These are phyloP conservation scores for Moricandia arvensis DNA, from an alignment of 345 rosid genomes.

Conservation along the genomic window DNA sequence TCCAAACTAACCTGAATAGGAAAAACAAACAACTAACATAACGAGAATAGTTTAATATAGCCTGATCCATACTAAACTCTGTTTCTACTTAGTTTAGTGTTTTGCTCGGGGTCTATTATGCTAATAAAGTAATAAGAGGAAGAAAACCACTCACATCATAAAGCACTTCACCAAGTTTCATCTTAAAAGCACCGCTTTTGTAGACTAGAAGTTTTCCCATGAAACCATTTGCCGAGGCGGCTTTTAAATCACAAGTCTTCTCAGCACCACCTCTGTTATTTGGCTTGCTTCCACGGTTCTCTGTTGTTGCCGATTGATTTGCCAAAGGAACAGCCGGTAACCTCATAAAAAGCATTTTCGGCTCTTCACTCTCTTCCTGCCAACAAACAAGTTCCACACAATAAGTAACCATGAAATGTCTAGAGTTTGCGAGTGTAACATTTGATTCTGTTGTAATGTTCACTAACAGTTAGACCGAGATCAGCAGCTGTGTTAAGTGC, in stretches of 20 bases:
- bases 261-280: neutral
- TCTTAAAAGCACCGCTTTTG: conserved; percentile 76
- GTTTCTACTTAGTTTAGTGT: neutral
- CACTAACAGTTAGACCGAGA: conserved; percentile 63
- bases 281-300: conserved; percentile 36
- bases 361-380: conserved; percentile 67
- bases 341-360: conserved; percentile 62
- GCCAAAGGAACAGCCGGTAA: conserved; percentile 63
- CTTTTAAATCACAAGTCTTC: conserved; percentile 38
- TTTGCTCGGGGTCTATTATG: neutral
- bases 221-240: conserved; percentile 60
- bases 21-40: neutral
- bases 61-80: neutral
- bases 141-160: conserved; percentile 59
- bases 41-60: neutral
- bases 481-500: conserved; percentile 45
- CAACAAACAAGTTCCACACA: conserved; percentile 24
- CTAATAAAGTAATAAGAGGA: neutral
- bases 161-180: conserved; percentile 70
- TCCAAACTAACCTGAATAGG: neutral
- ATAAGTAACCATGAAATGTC: neutral
- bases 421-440: neutral
- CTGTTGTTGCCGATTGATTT: conserved; percentile 44
- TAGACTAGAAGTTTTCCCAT: conserved; percentile 89
- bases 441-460: conserved; percentile 11